Evolutionary conservation across 2,329 filamentous ascomycete genomes (phyloP).

Genomic region (Colletotrichum karsti): DNA sequence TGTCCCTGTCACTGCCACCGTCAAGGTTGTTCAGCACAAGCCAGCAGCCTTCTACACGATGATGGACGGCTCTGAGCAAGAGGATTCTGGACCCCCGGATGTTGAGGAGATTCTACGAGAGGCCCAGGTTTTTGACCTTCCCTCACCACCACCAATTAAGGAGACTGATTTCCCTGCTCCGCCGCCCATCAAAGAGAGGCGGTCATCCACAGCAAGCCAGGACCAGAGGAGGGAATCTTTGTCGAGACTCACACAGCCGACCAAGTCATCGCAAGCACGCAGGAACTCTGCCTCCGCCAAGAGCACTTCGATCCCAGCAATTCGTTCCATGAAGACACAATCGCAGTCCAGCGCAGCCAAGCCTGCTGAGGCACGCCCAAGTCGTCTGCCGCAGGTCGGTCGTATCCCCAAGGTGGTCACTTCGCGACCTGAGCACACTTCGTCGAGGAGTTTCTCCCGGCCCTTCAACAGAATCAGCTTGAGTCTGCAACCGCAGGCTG

Average conservation of each 20-base stretch:
- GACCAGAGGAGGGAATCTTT: constrained; percentile 17
- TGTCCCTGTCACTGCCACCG: constrained; percentile 53
- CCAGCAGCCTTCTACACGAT: constrained; percentile 68
- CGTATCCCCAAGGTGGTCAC: constrained; percentile 86
- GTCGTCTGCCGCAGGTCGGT: constrained; percentile 81
- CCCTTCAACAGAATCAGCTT: constrained; percentile 73
- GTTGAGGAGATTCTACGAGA: constrained; percentile 58
- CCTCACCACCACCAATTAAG: constrained; percentile 13
- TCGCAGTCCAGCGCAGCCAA: constrained; percentile 9
- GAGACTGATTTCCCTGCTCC: neutral
- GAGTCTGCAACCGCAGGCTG: constrained; percentile 42
- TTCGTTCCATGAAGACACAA: constrained; percentile 25
- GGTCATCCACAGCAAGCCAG: constrained; percentile 21
- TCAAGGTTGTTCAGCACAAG: constrained; percentile 59
- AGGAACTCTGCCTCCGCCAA: constrained; percentile 20
- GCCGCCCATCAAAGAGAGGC: constrained; percentile 10
- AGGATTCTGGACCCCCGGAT: constrained; percentile 51
- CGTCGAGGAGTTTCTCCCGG: constrained; percentile 84
- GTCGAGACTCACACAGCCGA: constrained; percentile 16
- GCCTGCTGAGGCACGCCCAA: constrained; percentile 51
- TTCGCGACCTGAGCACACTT: constrained; percentile 70
- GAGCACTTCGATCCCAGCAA: constrained; percentile 20
- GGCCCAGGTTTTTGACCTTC: constrained; percentile 47
- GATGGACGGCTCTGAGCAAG: constrained; percentile 66
- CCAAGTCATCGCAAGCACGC: constrained; percentile 24